These are phyloP conservation scores for Crucibulum laeve DNA, from an alignment of 768 basidiomycete genomes.

Conservation along the genomic window DNA sequence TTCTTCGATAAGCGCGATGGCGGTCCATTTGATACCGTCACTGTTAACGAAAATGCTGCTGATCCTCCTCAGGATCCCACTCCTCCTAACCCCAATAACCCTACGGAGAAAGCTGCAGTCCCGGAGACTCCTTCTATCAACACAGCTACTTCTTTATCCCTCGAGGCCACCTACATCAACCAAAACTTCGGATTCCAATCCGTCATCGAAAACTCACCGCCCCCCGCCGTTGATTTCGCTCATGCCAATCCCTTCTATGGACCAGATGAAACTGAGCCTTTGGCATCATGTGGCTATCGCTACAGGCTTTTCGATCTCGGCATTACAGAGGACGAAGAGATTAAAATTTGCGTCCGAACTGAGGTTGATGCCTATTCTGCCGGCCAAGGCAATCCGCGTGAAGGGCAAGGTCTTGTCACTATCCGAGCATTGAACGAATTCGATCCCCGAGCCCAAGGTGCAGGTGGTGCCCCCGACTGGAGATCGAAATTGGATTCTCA, in stretches of 20 bases:
- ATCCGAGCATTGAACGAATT: slow-evolving; percentile 97
- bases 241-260: slow-evolving; percentile 95
- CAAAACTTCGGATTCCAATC: slow-evolving; percentile 98
- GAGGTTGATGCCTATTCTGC: slow-evolving; percentile 89
- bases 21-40: slow-evolving; percentile 94
- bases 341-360: slow-evolving; percentile 89
- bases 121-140: slow-evolving; percentile 86
- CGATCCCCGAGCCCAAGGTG: slow-evolving; percentile 84
- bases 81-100: slow-evolving; percentile 75
- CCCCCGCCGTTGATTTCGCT: slow-evolving; percentile 66
- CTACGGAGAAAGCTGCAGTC: slow-evolving; percentile 53
- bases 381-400: slow-evolving; percentile 54
- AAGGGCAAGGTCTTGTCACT: slow-evolving; percentile 79
- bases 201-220: slow-evolving; percentile 66
- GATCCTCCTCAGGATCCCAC: slow-evolving; percentile 88
- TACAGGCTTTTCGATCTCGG: slow-evolving; percentile 95
- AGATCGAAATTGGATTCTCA: slow-evolving; percentile 94
- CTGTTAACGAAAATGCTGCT: slow-evolving; percentile 97
- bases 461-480: slow-evolving; percentile 98
- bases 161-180: slow-evolving; percentile 99
- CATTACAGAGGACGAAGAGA: slow-evolving; percentile 85
- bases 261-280: slow-evolving; percentile 89
- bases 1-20: slow-evolving; percentile 98
- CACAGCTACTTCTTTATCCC: slow-evolving; percentile 85
- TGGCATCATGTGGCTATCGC: slow-evolving; percentile 94